Evolutionary conservation across 2,329 filamentous ascomycete genomes (phyloP).

Genomic region (Phyllosticta capitalensis): DNA sequence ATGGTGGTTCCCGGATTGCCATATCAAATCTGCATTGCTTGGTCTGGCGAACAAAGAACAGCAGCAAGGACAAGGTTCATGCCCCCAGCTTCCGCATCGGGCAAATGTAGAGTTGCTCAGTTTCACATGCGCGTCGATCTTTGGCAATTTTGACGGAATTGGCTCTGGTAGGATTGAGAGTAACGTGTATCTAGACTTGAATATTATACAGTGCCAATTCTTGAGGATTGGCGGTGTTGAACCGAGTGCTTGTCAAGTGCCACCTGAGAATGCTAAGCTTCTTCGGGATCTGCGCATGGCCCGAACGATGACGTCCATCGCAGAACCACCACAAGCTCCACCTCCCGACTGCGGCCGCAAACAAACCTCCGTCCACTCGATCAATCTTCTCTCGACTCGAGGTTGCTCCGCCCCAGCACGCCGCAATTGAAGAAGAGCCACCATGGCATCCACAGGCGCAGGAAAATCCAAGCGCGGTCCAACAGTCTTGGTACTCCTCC

Average conservation of each 20-base stretch:
- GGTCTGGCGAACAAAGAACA: not conserved
- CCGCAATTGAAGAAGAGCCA: not conserved
- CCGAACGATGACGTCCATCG: not conserved
- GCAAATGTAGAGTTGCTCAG: not conserved
- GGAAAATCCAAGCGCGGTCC: constrained; percentile 42
- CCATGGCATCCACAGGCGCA: constrained; percentile 7
- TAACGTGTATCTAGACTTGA: not conserved
- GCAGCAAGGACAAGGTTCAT: not conserved
- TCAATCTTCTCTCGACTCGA: not conserved
- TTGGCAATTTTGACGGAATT: not conserved
- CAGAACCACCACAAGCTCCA: not conserved
- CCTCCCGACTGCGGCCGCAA: not conserved
- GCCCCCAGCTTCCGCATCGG: not conserved
- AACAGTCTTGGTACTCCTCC: constrained; percentile 49
- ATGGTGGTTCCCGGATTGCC: not conserved
- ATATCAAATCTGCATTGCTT: not conserved
- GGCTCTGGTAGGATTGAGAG: not conserved
- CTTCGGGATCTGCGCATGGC: not conserved
- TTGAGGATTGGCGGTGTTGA: not conserved
- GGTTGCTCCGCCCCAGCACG: not conserved
- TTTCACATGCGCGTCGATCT: not conserved
- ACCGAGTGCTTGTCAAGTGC: not conserved
- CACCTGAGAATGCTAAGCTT: not conserved
- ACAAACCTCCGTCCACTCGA: not conserved
- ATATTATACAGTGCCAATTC: not conserved